Evolutionary conservation across 306 rosid genomes (phyloP), one percentile per base, ranked within the genome.

Genomic region (Betula pendula): DNA sequence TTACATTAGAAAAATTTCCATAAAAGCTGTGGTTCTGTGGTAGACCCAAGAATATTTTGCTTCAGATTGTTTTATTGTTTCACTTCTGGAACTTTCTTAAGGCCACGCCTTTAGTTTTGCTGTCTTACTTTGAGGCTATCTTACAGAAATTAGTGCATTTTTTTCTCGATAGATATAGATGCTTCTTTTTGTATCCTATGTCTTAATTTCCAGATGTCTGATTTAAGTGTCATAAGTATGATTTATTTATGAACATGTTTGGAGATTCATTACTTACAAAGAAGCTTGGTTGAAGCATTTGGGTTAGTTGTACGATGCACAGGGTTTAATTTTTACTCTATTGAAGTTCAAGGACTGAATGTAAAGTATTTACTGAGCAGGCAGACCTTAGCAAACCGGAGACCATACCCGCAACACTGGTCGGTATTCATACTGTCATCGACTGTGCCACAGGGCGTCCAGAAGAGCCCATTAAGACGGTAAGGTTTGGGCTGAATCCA

Each of bases 391-490:
- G 83, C 73, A 92, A 89, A 81, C 98, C 97, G 5, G 98, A 95
- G 72, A 88, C 97, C 6, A 90, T 95, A 68, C 97, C 98, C 2
- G 96, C 98, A 45, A 95, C 98, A 40, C 80, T 92, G 88, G 98
- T 95, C 22, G 97, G 98, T 45, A 75, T 95, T 38, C 97, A 92
- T 22, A 90, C 98, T 9, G 72, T 95, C 42, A 95, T 95, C 44
- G 98, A 95, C 74, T 95, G 99, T 56, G 99, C 99, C 71, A 92
- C 97, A 0, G 99, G 97, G 1, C 96, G 99, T 40, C 99, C 99
- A 1, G 97, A 95, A 63, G 99, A 92, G 77, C 99, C 99, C 68
- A 92, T 95, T 52, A 92, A 87, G 80, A 90, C 84, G 56, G 98
- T 94, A 78, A 24, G 68, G 71, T 74, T 73, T 63, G 1, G 27